Percentiles rank a stretch among this genome's conserved stretches.
phyloP scores from a whole-genome alignment of 768 basidiomycete species.

The Rossbeevera mucosa region DNA sequence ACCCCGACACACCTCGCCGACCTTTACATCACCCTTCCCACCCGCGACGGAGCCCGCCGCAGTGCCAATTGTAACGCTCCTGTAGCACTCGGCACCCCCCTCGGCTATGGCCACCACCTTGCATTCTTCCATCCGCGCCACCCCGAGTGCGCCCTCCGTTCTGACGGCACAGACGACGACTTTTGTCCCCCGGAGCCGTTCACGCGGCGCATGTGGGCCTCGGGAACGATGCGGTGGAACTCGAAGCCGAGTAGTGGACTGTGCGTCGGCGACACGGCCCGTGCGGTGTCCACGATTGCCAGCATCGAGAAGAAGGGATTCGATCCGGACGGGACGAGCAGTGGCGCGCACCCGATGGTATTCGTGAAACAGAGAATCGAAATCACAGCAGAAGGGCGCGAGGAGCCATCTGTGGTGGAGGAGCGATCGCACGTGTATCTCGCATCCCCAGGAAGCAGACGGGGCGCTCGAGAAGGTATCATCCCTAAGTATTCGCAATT shows the following conservation, averaged over 20 bases:
- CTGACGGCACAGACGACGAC: constrained; percentile 70
- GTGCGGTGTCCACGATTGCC: constrained; percentile 43
- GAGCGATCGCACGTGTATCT: constrained; percentile 69
- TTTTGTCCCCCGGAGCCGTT: constrained; percentile 72
- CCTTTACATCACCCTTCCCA: constrained; percentile 67
- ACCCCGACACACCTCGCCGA: constrained; percentile 55
- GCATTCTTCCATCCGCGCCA: constrained; percentile 69
- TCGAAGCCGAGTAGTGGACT: constrained; percentile 35
- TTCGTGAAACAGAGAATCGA: constrained; percentile 67
- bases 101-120: constrained; percentile 65
- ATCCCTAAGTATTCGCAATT: background rate
- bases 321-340: constrained; percentile 30
- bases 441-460: constrained; percentile 26
- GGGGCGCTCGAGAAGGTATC: constrained; percentile 43
- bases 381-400: constrained; percentile 41
- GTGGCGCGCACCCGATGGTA: constrained; percentile 59
- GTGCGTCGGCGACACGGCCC: constrained; percentile 49
- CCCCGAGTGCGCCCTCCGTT: constrained; percentile 50
- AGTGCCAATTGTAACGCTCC: constrained; percentile 28
- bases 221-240: constrained; percentile 65
- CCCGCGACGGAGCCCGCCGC: constrained; percentile 54
- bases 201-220: constrained; percentile 78
- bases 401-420: constrained; percentile 50
- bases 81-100: constrained; percentile 35
- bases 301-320: constrained; percentile 63